Percentiles rank a stretch among this genome's conserved stretches.
Evolutionary conservation across 2,329 filamentous ascomycete species (phyloP).

Genomic region (Simplicillium sp.): DNA sequence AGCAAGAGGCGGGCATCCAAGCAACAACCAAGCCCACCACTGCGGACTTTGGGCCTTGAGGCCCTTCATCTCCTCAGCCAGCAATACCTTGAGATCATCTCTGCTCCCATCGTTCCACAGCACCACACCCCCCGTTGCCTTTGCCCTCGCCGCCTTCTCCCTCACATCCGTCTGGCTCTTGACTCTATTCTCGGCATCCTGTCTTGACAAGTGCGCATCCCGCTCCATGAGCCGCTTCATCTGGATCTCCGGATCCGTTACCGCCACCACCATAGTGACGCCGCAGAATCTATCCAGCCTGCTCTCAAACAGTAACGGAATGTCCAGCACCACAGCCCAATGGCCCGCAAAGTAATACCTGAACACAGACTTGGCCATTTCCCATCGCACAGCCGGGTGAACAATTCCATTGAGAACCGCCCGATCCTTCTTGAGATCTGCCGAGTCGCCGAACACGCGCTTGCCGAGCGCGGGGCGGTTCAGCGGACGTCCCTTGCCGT

Average conservation of each 20-base stretch:
- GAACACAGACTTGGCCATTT: constrained; percentile 71
- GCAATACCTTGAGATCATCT: constrained; percentile 57
- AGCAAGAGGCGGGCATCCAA: constrained; percentile 67
- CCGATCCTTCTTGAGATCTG: constrained; percentile 61
- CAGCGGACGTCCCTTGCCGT: constrained; percentile 60
- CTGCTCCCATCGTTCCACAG: constrained; percentile 82
- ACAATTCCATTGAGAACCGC: constrained; percentile 80
- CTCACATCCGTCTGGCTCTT: constrained; percentile 77
- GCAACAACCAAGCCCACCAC: constrained; percentile 75
- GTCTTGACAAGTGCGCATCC: constrained; percentile 68
- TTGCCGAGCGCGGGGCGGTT: constrained; percentile 80
- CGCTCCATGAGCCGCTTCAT: constrained; percentile 67
- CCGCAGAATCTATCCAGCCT: constrained; percentile 80
- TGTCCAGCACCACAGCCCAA: constrained; percentile 88
- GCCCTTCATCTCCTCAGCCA: constrained; percentile 55
- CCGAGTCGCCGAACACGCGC: constrained; percentile 74
- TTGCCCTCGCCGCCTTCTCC: constrained; percentile 69
- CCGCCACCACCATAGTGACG: constrained; percentile 77
- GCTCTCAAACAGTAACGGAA: constrained; percentile 86
- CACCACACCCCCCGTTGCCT: constrained; percentile 65
- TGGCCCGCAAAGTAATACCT: constrained; percentile 62
- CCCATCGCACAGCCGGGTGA: constrained; percentile 77
- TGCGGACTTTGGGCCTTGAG: constrained; percentile 55
- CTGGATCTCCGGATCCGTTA: constrained; percentile 70
- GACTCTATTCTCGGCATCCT: constrained; percentile 83